Evolutionary conservation across 2,329 filamentous ascomycete genomes (phyloP), one percentile per base, ranked within the genome.

Genomic region (Aspergillus pseudoterreus): DNA sequence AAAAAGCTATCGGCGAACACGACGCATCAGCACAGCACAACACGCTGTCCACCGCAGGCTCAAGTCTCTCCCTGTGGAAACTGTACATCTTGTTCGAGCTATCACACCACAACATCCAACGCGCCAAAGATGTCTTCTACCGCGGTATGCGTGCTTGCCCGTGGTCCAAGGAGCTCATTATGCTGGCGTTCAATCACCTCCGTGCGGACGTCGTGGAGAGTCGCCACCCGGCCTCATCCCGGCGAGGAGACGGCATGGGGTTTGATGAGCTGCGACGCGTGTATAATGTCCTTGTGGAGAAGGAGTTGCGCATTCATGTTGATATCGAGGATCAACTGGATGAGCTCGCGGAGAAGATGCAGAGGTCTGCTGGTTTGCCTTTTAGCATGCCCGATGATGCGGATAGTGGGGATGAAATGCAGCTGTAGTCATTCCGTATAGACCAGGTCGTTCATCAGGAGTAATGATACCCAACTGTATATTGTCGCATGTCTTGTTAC

Each of bases 161-260:
- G 0, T 87, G 84, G 83, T 78, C 75, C 1, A 87, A 87, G 64
- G 75, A 78, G 35, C 75, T 83, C 44, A 69, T 82, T 41, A 74
- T 87, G 68, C 53, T 80, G 22, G 84, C 80, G 0, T 83, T 87
- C 51, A 72, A 73, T 42, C 67, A 74, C 36, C 60, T 76, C 30
- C 62, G 62, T 12, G 58, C 59, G 10, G 64, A 65, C 21, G 15
- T 56, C 19, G 35, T 59, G 11, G 19, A 47, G 14, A 48, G 49
- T 6, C 22, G 21, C 11, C 11, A 51, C 33, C 22, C 41, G 2
- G 8, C 32, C 8, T 15, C 30, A 1, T 22, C 55, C n/a, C 38
- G 36, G 9, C 51, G 53, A 35, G 54, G 45, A 15, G 49, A 62
- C 9, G 58, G 64, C 47, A 66, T 83, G 61, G 60, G 52, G 1